Percentiles rank a stretch among this genome's conserved stretches.
phyloP scores from a whole-genome alignment of 805 yeast species.

The Naumovozyma castellii region DNA sequence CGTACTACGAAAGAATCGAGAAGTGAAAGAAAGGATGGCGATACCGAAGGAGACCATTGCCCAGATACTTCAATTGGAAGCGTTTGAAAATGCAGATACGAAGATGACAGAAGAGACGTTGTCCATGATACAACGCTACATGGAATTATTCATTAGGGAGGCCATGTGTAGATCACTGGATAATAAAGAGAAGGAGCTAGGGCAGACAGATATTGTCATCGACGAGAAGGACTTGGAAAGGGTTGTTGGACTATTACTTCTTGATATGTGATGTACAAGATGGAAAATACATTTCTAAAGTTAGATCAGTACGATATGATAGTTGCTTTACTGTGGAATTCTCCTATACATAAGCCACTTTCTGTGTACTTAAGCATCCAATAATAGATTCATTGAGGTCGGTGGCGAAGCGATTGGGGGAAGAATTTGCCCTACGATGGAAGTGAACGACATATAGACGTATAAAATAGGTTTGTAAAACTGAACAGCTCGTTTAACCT shows the following conservation, averaged over 20 bases:
- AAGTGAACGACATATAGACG: no score
- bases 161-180: slow-evolving; percentile 24
- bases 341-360: no score
- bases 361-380: no score
- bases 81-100: slow-evolving; percentile 15
- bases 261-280: slow-evolving; percentile 22
- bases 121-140: slow-evolving; percentile 16
- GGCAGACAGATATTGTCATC: background rate
- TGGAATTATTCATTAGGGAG: slow-evolving; percentile 24
- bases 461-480: no score
- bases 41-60: slow-evolving; percentile 19
- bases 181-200: slow-evolving; percentile 9
- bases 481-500: no score
- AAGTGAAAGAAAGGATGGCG: background rate
- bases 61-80: slow-evolving; percentile 14
- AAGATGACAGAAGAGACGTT: slow-evolving; percentile 18
- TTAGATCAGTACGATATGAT: no score
- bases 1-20: background rate
- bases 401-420: no score
- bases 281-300: no score
- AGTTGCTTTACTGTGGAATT: no score
- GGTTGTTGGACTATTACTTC: slow-evolving; percentile 23
- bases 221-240: slow-evolving; percentile 18
- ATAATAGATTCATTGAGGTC: no score
- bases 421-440: no score